These are phyloP conservation scores for Lactarius trivialis DNA, from an alignment of 768 basidiomycete species.

Conservation along the genomic window DNA sequence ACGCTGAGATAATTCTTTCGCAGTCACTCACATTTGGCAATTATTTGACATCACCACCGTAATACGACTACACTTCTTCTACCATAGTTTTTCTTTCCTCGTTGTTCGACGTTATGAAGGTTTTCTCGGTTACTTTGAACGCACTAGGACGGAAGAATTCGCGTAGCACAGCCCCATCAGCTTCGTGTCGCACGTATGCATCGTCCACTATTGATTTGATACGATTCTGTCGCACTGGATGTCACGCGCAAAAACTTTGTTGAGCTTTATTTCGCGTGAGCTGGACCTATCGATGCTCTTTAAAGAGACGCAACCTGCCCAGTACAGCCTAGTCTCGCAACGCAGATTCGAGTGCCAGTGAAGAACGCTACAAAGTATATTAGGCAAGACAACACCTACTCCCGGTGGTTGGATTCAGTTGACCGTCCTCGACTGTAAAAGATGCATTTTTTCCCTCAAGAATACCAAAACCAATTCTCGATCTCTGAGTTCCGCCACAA, in stretches of 20 bases:
- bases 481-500: conserved; percentile 7
- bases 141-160: neutral
- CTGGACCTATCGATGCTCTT: too few relatives aligned
- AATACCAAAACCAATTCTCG: conserved; percentile 8
- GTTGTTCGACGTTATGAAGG: neutral
- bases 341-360: too few relatives aligned
- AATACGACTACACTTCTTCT: neutral
- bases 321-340: too few relatives aligned
- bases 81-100: neutral
- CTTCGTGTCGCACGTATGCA: neutral
- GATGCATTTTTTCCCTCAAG: conserved; percentile 3
- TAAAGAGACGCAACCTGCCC: too few relatives aligned
- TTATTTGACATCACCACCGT: too few relatives aligned
- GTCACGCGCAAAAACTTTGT: too few relatives aligned
- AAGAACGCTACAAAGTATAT: neutral
- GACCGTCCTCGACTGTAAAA: conserved; percentile 4
- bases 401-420: neutral
- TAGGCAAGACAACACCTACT: neutral
- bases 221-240: too few relatives aligned
- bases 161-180: neutral
- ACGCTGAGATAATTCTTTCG: neutral
- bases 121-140: neutral
- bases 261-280: too few relatives aligned
- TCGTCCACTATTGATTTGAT: neutral
- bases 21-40: conserved; percentile 2